Base-by-base conservation (phyloP, 257 asterid genomes). In the Galeopsis tetrahit region DNA sequence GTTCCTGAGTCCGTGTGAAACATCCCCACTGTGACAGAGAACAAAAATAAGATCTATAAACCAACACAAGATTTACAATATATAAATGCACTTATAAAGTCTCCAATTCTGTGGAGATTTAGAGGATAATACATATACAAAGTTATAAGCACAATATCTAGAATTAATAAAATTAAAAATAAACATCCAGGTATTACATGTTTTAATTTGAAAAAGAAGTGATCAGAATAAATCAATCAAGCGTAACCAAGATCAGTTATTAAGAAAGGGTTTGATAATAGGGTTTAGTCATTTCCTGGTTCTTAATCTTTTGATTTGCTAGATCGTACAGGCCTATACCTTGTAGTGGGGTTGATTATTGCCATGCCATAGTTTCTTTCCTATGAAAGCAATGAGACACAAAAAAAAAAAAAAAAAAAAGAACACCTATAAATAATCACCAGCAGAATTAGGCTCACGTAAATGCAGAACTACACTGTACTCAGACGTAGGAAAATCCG, bases 1-100 rank as follows among this genome's bases (percentile, higher is more conserved):
- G 85, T 87, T 91, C 34, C 98, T 89, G 59, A 91, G 97, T 75
- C 96, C 97, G 17, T 87, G 96, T 81, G 98, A 88, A 63, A 85
- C 53, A 84, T 88, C 82, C 46, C 96, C 98, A 83, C 97, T 94
- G 83, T 51, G 64, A 82, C 48, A 82, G 51, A 76, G 68, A 58
- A 72, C 34, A 61, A 61, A 80, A 66, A 64, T 74, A 74, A 73
- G 83, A 68, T 71, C 71, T 66, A 76, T 14, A 14, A 10, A 57
- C 11, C 7, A 69, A 53, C 39, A 49, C 44, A 72, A 13, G 51
- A 53, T 62, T 4, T 10, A 67, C 69, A 67, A 42, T 8, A 59
- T 56, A 69, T 35, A 38, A 36, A 63, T 38, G 34, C 48, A 62
- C 69, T 55, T 28, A 49, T 36, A 70, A 64, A 66, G 73, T 67